phyloP scores from a whole-genome alignment of 306 rosid species.

The Inga laurina region DNA sequence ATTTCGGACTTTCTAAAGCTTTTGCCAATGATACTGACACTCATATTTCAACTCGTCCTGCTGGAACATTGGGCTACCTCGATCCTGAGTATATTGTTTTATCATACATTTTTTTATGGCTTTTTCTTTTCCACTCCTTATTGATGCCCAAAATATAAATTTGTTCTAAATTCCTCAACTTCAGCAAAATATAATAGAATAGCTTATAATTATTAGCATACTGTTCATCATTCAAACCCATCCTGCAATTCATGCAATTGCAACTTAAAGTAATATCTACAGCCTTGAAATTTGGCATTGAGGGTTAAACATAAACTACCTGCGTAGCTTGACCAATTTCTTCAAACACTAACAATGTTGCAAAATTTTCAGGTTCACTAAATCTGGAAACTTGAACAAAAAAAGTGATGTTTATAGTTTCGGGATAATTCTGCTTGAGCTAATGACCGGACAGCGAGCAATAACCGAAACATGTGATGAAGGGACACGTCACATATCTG shows the following conservation, averaged over 20 bases:
- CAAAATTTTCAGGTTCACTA: neutral
- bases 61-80: conserved; percentile 36
- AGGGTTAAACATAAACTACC: neutral
- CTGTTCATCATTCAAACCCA: no score
- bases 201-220: no score
- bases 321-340: neutral
- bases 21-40: conserved; percentile 24
- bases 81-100: conserved; percentile 39
- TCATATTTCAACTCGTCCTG: conserved; percentile 35
- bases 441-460: conserved; percentile 28
- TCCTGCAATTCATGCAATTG: neutral
- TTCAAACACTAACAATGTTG: neutral
- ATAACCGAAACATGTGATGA: neutral
- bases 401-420: conserved; percentile 18
- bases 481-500: neutral
- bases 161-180: neutral
- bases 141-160: neutral
- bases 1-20: conserved; percentile 36
- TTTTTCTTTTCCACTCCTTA: neutral
- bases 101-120: no score
- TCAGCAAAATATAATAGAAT: neutral
- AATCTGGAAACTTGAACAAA: neutral
- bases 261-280: neutral
- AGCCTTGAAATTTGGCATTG: no score
- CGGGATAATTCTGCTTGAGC: conserved; percentile 32